These are phyloP conservation scores for Xylaria intraflava DNA, from an alignment of 495 filamentous ascomycete genomes.

Conservation along the genomic window DNA sequence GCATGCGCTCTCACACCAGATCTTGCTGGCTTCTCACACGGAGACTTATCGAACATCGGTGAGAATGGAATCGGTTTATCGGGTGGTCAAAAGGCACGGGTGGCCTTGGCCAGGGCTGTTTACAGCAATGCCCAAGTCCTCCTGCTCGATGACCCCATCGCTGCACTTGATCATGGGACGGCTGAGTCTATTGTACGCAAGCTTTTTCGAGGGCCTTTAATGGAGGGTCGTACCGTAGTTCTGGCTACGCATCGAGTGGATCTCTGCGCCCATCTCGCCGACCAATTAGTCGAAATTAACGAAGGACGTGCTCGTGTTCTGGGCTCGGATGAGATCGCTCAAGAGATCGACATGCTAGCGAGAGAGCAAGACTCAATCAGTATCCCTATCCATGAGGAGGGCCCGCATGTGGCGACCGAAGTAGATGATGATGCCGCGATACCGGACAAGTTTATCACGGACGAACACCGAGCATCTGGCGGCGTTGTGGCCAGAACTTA, in stretches of 20 bases:
- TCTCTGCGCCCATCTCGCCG: constrained; percentile 57
- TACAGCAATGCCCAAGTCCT: constrained; percentile 90
- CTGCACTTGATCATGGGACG: constrained; percentile 85
- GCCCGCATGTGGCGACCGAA: constrained; percentile 21
- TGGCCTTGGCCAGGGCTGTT: constrained; percentile 87
- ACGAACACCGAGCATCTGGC: constrained; percentile 69
- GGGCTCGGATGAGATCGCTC: constrained; percentile 20
- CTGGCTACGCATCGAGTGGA: constrained; percentile 76
- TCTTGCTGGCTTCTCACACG: constrained; percentile 81
- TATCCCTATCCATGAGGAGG: constrained; percentile 23
- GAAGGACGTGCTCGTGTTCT: constrained; percentile 31
- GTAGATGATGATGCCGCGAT: constrained; percentile 47
- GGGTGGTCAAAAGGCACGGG: constrained; percentile 88
- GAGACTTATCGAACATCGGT: constrained; percentile 88
- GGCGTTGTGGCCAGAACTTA: constrained; percentile 69
- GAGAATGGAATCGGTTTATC: constrained; percentile 95
- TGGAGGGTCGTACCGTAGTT: constrained; percentile 55
- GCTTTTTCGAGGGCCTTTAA: constrained; percentile 57
- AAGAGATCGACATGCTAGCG: constrained; percentile 17
- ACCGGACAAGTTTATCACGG: constrained; percentile 74
- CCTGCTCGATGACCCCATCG: constrained; percentile 90
- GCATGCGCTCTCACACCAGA: constrained; percentile 91
- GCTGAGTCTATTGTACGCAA: constrained; percentile 64
- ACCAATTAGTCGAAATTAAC: constrained; percentile 60
- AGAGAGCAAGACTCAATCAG: constrained; percentile 25